phyloP scores from a whole-genome alignment of 345 rosid species.

The Xanthoceras sorbifolium region DNA sequence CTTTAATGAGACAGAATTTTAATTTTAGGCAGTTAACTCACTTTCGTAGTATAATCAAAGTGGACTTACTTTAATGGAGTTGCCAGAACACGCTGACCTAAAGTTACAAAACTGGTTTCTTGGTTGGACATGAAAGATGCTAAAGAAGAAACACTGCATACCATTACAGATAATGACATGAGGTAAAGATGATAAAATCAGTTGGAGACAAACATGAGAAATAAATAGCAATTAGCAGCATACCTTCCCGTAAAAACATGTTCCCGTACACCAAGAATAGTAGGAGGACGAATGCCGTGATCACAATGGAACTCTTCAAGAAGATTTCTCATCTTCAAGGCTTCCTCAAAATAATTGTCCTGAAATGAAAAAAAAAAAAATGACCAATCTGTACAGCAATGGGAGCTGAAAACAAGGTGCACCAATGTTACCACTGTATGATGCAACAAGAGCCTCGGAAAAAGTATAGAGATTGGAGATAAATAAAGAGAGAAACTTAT shows the following conservation, averaged over 20 bases:
- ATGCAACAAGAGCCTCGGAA: not conserved
- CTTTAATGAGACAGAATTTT: slow-evolving; percentile 12
- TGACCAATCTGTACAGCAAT: not conserved
- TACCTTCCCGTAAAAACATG: slow-evolving; percentile 98
- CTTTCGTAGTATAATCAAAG: not conserved
- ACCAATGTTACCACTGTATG: not conserved
- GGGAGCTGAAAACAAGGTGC: not conserved
- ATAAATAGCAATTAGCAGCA: slow-evolving; percentile 15
- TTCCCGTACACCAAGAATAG: slow-evolving; percentile 99
- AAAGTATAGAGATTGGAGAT: slow-evolving; percentile 10
- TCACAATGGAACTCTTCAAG: slow-evolving; percentile 82
- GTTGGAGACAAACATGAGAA: not conserved
- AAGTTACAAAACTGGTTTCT: slow-evolving; percentile 91
- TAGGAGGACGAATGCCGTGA: slow-evolving; percentile 88
- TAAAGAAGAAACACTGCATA: slow-evolving; percentile 95
- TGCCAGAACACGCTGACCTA: slow-evolving; percentile 95
- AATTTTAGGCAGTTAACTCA: slow-evolving; percentile 12
- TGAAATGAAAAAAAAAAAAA: slow-evolving; percentile 23
- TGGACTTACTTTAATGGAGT: slow-evolving; percentile 86
- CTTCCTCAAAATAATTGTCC: slow-evolving; percentile 99
- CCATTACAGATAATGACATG: slow-evolving; percentile 15
- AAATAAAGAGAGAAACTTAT: not conserved
- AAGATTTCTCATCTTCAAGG: slow-evolving; percentile 96
- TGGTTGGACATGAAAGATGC: slow-evolving; percentile 97
- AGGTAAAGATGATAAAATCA: slow-evolving; percentile 1